Evolutionary conservation across 1,284 basidiomycete species (phyloP), one percentile per base, ranked within the genome.

Genomic region (Boletus semigastroideus): DNA sequence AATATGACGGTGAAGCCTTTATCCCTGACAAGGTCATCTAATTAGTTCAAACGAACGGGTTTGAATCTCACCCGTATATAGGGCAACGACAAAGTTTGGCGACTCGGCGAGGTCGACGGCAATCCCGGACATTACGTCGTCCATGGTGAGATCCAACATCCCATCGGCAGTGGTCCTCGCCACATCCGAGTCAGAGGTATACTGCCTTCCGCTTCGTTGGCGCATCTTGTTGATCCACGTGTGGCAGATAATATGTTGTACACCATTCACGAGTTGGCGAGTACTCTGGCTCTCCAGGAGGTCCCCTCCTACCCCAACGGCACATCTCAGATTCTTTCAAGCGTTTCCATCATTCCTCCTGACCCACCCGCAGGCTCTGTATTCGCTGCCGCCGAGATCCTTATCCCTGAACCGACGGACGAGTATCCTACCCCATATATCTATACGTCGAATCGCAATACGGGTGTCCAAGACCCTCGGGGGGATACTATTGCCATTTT

Each of bases 391-490:
- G 83, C 72, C 5, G 84, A 86, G 59, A 79, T 87, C 55, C 75
- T 86, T 45, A 76, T 84, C 51, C 82, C 84, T 0, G 50, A 72
- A 6, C 74, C 78, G 2, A 78, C 76, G 16, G 40, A 56, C 2
- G 54, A 66, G 12, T 85, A 80, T 72, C 76, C 76, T 0, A 72
- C 58, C 0, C 75, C 78, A 1, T 84, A 81, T 61, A 77, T 88
- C 53, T 88, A 87, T 68, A 77, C 77, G 27, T 85, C 83, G n/a
- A 88, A 88, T 70, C 77, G 86, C 48, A 84, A 87, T 64, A 77
- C 66, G 0, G 80, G 77, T 9, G 73, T 69, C 42, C 76, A 73
- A 61, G 77, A 73, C 51, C 64, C 71, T 51, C 72, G 68, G 5
- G 84, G 84, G 10, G 86, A 87, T 65, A 74, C 79, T 0, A 84